Base-by-base conservation (phyloP, 331 rosid genomes). In the Rhamnella rubrinervis region DNA sequence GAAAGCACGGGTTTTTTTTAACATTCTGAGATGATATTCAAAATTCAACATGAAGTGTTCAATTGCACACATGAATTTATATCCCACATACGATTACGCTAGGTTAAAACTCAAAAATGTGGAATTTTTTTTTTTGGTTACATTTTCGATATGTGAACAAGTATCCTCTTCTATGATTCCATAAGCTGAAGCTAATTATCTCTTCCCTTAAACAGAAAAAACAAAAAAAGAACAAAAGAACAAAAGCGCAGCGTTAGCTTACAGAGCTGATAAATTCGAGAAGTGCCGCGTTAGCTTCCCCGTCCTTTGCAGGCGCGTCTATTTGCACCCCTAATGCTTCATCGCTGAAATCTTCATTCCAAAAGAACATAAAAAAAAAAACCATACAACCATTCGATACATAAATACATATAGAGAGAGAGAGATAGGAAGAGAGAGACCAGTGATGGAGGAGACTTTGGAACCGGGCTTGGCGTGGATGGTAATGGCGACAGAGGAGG, bases 391-490 rank as follows among this genome's bases (percentile, higher is more conserved):
- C 13, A 61, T 6, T 19, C 55, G 56, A 19, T 40, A 21, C 13
- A 35, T 4, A 70, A 7, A 66, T 15, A 28, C 15, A 37, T 8
- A 17, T 8, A 12, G 5, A 23, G 39, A 21, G 47, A 65, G 6
- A 71, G 37, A 46, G n/a, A 57, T 46, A 57, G 23, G 47, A 4
- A 23, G 31, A 65, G 23, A 59, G 8, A 16, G 6, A 89, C 96
- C 91, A 11, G 98, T 88, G 73, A 93, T 68, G 66, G 97, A 84
- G 59, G 98, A 82, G 52, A 86, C 65, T 74, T 90, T 93, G 63
- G 97, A 87, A 53, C 95, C 98, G 4, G 98, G 98, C 81, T 90
- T 93, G 63, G 98, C 98, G 82, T 88, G 98, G 82, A 93, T 80
- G 71, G 96, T 84, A 68, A 93, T 78, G 61, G 97, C 95, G 67